These are phyloP conservation scores for Neurospora sp. DNA, from an alignment of 495 filamentous ascomycete genomes.

Conservation along the genomic window DNA sequence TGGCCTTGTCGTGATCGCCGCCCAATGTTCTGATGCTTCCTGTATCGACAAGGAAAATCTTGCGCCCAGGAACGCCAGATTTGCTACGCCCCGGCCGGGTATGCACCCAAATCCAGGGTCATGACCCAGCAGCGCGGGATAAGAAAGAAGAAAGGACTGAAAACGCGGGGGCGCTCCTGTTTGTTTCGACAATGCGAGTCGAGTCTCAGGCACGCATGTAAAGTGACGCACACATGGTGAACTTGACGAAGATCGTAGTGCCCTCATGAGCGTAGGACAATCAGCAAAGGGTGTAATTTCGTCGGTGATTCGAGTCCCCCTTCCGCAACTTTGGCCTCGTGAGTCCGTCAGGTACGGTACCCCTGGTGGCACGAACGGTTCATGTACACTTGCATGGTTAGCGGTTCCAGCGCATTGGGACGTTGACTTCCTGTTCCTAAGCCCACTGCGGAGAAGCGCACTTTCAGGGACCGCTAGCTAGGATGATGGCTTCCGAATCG, in stretches of 20 bases:
- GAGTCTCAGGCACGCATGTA: not conserved
- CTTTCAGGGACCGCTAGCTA: not conserved
- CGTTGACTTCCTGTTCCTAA: not conserved
- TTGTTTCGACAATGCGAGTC: not conserved
- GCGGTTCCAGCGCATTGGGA: not conserved
- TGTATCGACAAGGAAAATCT: not conserved
- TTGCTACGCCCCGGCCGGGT: not conserved
- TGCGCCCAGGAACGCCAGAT: not conserved
- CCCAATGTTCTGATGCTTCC: not conserved
- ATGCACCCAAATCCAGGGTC: not conserved
- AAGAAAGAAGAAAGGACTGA: not conserved
- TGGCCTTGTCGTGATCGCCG: not conserved
- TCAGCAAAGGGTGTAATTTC: not conserved
- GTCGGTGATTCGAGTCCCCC: not conserved
- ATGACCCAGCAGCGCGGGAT: not conserved
- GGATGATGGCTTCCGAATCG: not conserved
- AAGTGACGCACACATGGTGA: not conserved
- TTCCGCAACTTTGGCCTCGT: not conserved
- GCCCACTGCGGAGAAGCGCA: not conserved
- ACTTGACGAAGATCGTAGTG: not conserved
- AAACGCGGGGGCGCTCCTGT: not conserved
- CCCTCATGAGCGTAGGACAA: not conserved
- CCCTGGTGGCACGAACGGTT: not conserved
- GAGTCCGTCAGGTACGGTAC: not conserved
- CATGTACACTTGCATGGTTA: not conserved